Base-by-base conservation (phyloP, 805 yeast genomes). In the Yamadazyma tumulicola region DNA sequence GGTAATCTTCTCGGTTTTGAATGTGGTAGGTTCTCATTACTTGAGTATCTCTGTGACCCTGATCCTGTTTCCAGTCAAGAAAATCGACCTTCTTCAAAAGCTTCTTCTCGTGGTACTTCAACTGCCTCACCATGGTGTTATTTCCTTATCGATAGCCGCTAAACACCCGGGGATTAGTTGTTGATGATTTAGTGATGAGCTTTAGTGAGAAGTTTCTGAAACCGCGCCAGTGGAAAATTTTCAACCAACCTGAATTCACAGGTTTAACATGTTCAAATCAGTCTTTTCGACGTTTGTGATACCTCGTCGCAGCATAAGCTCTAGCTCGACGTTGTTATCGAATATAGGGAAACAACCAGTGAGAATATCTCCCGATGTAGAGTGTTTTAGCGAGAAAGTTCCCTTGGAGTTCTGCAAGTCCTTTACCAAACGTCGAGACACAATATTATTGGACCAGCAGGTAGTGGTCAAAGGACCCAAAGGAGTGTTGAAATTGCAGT, bases 11-110 rank as follows among this genome's bases (percentile, higher is more conserved):
- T 57, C 98, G 77, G 57, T 89, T 85, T 56, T 88, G 96, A 29
- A 93, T 75, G 57, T 91, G 96, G 60, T 89, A 93, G 35, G 85
- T 82, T 49, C 94, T 75, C 95, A 93, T 93, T 21, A 93, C 95
- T 59, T 85, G 91, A n/a, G 95, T 81, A 49, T 91, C 98, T 48
- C 98, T 71, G 59, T 93, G 98, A 19, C 91, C 87, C 37, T 83
- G 81, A 57, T 93, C 98, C 51, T 87, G 95, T 59, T 93, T 93
- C 97, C 97, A 93, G 59, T 93, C 94, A 33, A 87, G 84, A 66
- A 93, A 87, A 56, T 93, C 97, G 34, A 93, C 97, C 61, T 93
- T 93, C 69, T 85, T 88, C 51, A 93, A 75, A 51, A 93, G 77
- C 64, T 88, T 89, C 72, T 85, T 83, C 75, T 93, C 98, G 62